Evolutionary conservation across 1,284 basidiomycete genomes (phyloP).

Genomic region (Ganoderma lucidum): DNA sequence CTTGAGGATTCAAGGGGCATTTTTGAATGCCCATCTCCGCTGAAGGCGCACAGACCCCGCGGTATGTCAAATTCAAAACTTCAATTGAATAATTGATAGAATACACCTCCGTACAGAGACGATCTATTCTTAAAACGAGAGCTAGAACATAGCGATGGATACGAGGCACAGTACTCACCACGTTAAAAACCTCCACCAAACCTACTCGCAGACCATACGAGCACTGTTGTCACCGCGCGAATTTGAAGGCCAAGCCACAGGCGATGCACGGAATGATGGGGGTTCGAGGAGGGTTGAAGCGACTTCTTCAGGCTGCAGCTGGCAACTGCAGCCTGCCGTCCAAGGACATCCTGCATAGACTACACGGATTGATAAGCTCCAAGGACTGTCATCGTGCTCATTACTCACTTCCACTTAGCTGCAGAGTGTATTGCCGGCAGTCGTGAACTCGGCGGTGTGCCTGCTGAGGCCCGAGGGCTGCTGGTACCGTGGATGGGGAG

Average conservation of each 20-base stretch:
- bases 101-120: background rate
- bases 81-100: background rate
- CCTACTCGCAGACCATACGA: background rate
- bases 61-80: background rate
- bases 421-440: too few relatives aligned
- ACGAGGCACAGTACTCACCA: background rate
- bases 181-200: background rate
- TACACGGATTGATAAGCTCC: too few relatives aligned
- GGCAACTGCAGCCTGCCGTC: too few relatives aligned
- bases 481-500: too few relatives aligned
- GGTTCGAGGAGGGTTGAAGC: too few relatives aligned
- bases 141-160: background rate
- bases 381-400: too few relatives aligned
- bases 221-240: too few relatives aligned
- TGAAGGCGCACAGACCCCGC: background rate
- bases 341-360: too few relatives aligned
- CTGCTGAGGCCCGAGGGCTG: too few relatives aligned
- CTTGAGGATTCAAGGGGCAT: background rate
- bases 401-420: too few relatives aligned
- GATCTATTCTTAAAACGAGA: background rate
- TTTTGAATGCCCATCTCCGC: background rate
- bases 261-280: background rate
- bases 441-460: too few relatives aligned
- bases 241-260: background rate
- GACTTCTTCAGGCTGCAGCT: too few relatives aligned